Evolutionary conservation across 176 grass and related monocot genomes (phyloP).

Genomic region (Eragrostis curvula): DNA sequence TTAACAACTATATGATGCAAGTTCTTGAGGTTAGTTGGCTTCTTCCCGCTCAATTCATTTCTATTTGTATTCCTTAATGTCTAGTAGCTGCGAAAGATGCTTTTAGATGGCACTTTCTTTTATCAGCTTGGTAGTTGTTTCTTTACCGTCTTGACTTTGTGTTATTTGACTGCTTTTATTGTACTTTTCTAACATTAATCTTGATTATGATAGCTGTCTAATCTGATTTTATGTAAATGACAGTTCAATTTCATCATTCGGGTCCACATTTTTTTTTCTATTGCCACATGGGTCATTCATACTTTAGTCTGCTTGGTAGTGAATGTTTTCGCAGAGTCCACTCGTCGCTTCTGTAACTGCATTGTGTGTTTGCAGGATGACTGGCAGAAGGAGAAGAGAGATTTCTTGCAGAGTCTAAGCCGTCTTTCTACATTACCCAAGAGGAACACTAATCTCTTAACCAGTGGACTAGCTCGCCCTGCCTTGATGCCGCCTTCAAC

Average conservation of each 20-base stretch:
- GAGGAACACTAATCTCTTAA: conserved; percentile 60
- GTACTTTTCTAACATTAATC: conserved; percentile 16
- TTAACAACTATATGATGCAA: conserved; percentile 94
- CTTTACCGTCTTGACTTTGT: conserved; percentile 19
- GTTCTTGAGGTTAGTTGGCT: conserved; percentile 78
- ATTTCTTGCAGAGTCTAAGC: conserved; percentile 90
- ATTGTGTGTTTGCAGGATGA: conserved; percentile 63
- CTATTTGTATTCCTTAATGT: conserved; percentile 20
- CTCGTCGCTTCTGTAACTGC: conserved; percentile 25
- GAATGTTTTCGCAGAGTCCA: conserved; percentile 21
- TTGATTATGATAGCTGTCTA: conserved; percentile 3
- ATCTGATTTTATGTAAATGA: conserved; percentile 24
- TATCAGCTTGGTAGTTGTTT: conserved; percentile 32
- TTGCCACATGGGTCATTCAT: not conserved
- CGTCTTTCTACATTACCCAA: conserved; percentile 92
- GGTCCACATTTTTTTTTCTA: not conserved
- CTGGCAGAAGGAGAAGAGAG: conserved; percentile 96
- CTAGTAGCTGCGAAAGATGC: conserved; percentile 19
- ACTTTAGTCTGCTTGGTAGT: not conserved
- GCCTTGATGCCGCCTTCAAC: conserved; percentile 59
- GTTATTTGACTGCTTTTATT: conserved; percentile 26
- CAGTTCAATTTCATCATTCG: conserved; percentile 14
- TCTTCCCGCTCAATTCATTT: conserved; percentile 41
- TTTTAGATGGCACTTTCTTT: conserved; percentile 9
- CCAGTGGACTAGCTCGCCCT: conserved; percentile 49